These are phyloP conservation scores for Furculomyces boomerangus DNA, from an alignment of 371 early-diverging fungal genomes.

Conservation along the genomic window DNA sequence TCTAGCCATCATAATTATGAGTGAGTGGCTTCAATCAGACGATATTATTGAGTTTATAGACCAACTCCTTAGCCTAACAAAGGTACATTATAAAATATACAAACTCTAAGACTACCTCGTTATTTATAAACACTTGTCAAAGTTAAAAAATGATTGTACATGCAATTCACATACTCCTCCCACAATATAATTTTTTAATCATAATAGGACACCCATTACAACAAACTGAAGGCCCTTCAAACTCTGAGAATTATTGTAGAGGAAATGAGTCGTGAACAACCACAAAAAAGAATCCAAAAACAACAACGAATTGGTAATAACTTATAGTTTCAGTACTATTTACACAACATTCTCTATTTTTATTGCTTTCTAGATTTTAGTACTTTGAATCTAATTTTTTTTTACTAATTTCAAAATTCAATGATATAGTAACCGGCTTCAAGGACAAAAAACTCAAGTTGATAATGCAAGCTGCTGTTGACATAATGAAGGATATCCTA, in stretches of 20 bases:
- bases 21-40: background rate
- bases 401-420: background rate
- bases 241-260: conserved; percentile 32
- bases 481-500: background rate
- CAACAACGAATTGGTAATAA: conserved; percentile 38
- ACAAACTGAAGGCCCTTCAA: conserved; percentile 21
- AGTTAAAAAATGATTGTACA: too few relatives aligned
- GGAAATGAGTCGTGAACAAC: conserved; percentile 39
- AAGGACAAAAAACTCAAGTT: conserved; percentile 55
- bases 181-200: background rate
- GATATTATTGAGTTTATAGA: conserved; percentile 5
- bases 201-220: background rate
- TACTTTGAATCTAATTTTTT: background rate
- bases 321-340: background rate
- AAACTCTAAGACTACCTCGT: background rate
- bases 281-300: conserved; percentile 37
- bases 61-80: conserved; percentile 3
- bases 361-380: background rate
- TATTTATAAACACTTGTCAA: background rate
- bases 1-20: background rate
- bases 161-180: background rate
- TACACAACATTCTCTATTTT: background rate
- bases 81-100: background rate
- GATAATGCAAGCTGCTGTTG: conserved; percentile 29
- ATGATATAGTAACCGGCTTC: conserved; percentile 46